Evolutionary conservation across 352 stramenopile genomes (phyloP).

Genomic region (Phytophthora vignae): DNA sequence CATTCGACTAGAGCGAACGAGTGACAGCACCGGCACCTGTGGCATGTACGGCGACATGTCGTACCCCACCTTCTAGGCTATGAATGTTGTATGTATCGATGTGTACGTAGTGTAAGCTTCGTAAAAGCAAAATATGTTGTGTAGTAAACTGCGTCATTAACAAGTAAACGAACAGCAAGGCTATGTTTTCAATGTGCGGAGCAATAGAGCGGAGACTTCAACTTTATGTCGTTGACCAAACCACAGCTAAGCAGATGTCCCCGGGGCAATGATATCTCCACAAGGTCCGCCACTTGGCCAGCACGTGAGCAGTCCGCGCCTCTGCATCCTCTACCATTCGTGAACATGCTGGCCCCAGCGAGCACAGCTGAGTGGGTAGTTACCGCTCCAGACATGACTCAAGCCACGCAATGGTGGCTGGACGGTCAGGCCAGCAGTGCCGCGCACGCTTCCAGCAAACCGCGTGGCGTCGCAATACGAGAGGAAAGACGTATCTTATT

Average conservation of each 20-base stretch:
- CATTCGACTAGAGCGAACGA: constrained; percentile 92
- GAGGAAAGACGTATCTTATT: constrained; percentile 26
- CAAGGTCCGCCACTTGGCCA: constrained; percentile 31
- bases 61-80: constrained; percentile 46
- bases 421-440: constrained; percentile 7
- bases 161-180: constrained; percentile 8
- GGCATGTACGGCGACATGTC: constrained; percentile 73
- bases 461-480: constrained; percentile 14
- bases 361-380: constrained; percentile 19
- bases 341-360: constrained; percentile 3
- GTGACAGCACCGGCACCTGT: constrained; percentile 57
- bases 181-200: constrained; percentile 5
- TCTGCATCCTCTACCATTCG: constrained; percentile 15
- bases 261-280: constrained; percentile 6
- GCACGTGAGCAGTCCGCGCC: constrained; percentile 22
- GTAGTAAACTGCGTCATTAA: constrained; percentile 20
- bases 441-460: constrained; percentile 22
- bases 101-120: not conserved
- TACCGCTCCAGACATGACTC: constrained; percentile 14
- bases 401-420: constrained; percentile 16
- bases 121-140: constrained; percentile 7
- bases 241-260: constrained; percentile 14
- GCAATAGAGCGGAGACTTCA: constrained; percentile 7
- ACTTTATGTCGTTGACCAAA: constrained; percentile 20
- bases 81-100: constrained; percentile 9